Evolutionary conservation across 2,329 filamentous ascomycete genomes (phyloP), one percentile per base, ranked within the genome.

Genomic region (Claviceps sorghi): DNA sequence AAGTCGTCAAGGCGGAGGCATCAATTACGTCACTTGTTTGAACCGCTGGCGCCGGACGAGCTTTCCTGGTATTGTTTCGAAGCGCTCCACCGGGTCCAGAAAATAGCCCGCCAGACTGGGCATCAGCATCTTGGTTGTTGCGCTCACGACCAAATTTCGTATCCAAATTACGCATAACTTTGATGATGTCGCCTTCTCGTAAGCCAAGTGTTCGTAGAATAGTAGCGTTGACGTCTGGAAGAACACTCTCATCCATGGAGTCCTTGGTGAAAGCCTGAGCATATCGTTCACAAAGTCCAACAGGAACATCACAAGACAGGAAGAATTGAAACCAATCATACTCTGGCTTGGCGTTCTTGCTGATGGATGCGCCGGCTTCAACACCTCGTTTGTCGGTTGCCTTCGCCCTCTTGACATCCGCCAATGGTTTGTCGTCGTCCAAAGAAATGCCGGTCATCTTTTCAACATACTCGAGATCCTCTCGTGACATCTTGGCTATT

Each of bases 321-420:
- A 98, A 98, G 72, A 98, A 97, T 64, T 96, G 89, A 63, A 98
- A 98, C 93, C 93, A 98, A 66, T 98, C 93, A 65, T 97, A 95
- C 48, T 93, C 84, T 1, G 85, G 75, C 66, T 83, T 84, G 62
- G 76, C 73, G 22, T 70, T 66, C 47, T 73, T 70, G 58, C 84
- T 76, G 34, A 88, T 71, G 1, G 77, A 77, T n/a, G 79, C 83
- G 13, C 84, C 84, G 9, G 78, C 72, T 42, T 68, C 67, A 36
- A 63, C 58, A 48, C 44, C 48, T 53, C 55, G 60, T 52, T 63
- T 65, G 19, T 67, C 61, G 38, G 56, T 55, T 54, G 61, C 57
- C 50, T 67, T 72, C 29, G 74, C 70, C 54, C 76, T 78, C 65
- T 82, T 86, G 49, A 96, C 84, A 59, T 93, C 88, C 6, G 88